These are phyloP conservation scores for Plasmodium coatneyi DNA, from an alignment of 169 alveolate genomes.

Conservation along the genomic window DNA sequence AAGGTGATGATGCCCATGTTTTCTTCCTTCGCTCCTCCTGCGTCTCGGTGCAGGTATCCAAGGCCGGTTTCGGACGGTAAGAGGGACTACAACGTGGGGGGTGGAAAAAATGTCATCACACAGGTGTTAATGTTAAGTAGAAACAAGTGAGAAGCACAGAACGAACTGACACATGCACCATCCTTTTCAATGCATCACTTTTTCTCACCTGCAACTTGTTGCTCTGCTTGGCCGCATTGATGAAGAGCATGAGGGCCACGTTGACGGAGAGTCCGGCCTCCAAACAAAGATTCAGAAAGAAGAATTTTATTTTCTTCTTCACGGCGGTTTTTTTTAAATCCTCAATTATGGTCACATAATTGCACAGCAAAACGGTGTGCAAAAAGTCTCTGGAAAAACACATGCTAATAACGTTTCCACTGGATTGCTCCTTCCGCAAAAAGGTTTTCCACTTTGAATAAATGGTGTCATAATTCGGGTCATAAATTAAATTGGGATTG, in stretches of 20 bases:
- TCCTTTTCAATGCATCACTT: too few species aligned
- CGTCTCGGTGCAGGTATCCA: slow-evolving; percentile 92
- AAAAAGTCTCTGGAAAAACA: slow-evolving; percentile 66
- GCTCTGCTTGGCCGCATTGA: slow-evolving; percentile 51
- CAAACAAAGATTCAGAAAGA: slow-evolving; percentile 43
- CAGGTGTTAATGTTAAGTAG: neutral
- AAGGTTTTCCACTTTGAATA: slow-evolving; percentile 62
- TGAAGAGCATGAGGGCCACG: slow-evolving; percentile 49
- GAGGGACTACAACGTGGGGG: slow-evolving; percentile 75
- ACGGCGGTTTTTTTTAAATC: slow-evolving; percentile 69
- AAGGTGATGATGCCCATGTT: slow-evolving; percentile 91
- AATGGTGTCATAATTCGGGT: slow-evolving; percentile 42
- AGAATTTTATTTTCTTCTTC: slow-evolving; percentile 50
- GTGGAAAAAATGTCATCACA: neutral
- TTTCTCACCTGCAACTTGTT: slow-evolving; percentile 39
- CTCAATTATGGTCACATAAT: slow-evolving; percentile 58
- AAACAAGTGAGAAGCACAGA: neutral
- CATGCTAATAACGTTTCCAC: slow-evolving; percentile 62
- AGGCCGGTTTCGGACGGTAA: slow-evolving; percentile 93
- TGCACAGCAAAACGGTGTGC: slow-evolving; percentile 39
- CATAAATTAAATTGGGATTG: slow-evolving; percentile 56
- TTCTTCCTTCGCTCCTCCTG: slow-evolving; percentile 94
- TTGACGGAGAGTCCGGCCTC: slow-evolving; percentile 46
- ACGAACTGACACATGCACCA: neutral
- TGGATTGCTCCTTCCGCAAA: slow-evolving; percentile 61